A percentile compares a stretch with the other conserved stretches of the same genome.
Evolutionary conservation across 2,329 filamentous ascomycete species (phyloP).

Genomic region (Calonectria pseudoturangicola): DNA sequence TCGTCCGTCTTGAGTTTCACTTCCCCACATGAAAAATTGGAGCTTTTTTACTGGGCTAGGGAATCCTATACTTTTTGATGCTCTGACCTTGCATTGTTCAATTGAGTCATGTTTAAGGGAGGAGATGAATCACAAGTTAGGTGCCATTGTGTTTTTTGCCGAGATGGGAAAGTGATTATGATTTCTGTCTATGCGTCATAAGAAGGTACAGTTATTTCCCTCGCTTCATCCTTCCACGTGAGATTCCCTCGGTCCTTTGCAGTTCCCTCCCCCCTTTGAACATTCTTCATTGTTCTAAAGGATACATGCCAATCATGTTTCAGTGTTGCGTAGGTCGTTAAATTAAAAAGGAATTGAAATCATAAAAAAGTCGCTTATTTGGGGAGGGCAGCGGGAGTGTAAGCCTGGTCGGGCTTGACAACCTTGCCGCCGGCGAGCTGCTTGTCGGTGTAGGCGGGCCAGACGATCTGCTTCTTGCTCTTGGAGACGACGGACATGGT

Average conservation of each 20-base stretch:
- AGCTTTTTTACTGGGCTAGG: background rate
- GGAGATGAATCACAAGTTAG: background rate
- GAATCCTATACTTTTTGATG: background rate
- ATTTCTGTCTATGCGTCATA: constrained; percentile 19
- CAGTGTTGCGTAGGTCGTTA: background rate
- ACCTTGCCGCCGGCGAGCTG: constrained; percentile 66
- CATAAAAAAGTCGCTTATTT: constrained; percentile 32
- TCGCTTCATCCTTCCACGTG: constrained; percentile 12
- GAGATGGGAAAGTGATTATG: constrained; percentile 19
- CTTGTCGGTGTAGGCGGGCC: constrained; percentile 72
- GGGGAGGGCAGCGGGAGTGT: constrained; percentile 58
- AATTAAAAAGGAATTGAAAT: background rate
- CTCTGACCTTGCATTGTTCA: constrained; percentile 4
- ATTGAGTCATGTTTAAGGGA: constrained; percentile 6
- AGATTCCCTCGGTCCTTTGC: background rate
- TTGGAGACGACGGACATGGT: constrained; percentile 70
- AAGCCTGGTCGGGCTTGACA: constrained; percentile 70
- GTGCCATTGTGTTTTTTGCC: background rate
- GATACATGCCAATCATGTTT: background rate
- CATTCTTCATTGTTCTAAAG: background rate
- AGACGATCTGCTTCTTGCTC: constrained; percentile 66
- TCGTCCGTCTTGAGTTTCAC: constrained; percentile 7
- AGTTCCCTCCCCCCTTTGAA: background rate
- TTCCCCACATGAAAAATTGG: background rate
- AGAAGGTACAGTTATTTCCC: constrained; percentile 14